A percentile compares a stretch with the other conserved stretches of the same genome.
Evolutionary conservation across 1,284 basidiomycete species (phyloP).

Genomic region (Ganoderma resinaceum): DNA sequence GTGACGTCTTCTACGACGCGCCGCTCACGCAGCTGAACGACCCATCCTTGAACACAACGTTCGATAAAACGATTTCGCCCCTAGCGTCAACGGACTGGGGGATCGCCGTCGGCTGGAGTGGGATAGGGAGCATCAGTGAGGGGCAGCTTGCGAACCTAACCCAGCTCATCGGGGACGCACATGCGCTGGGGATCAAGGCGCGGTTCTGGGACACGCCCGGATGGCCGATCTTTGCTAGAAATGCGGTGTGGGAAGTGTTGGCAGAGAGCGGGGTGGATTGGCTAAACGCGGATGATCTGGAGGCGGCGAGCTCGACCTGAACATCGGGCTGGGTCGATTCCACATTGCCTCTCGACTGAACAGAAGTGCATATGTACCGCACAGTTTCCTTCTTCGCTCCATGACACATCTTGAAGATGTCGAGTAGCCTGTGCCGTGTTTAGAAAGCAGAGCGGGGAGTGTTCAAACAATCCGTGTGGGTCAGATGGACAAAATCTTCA

Average conservation of each 20-base stretch:
- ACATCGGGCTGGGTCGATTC: background rate
- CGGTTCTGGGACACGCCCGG: constrained; percentile 62
- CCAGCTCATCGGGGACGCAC: constrained; percentile 51
- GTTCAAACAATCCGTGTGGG: background rate
- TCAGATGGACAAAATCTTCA: too few species aligned
- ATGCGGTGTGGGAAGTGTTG: constrained; percentile 52
- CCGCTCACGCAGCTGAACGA: constrained; percentile 52
- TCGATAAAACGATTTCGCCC: constrained; percentile 52
- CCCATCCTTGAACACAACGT: constrained; percentile 47
- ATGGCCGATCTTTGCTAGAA: constrained; percentile 54
- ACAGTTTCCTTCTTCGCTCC: too few species aligned
- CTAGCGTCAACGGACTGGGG: constrained; percentile 59
- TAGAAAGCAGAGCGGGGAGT: background rate
- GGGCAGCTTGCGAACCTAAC: constrained; percentile 45
- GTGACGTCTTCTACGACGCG: constrained; percentile 63
- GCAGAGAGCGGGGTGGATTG: constrained; percentile 55
- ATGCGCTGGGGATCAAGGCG: constrained; percentile 52
- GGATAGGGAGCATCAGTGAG: constrained; percentile 51
- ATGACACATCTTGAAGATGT: too few species aligned
- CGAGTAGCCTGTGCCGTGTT: too few species aligned
- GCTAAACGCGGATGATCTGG: constrained; percentile 61
- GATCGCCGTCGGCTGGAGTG: constrained; percentile 55
- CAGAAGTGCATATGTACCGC: too few species aligned
- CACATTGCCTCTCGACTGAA: too few species aligned
- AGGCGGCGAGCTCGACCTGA: constrained; percentile 51